Base-by-base conservation (phyloP, 495 filamentous ascomycete genomes). In the Halenospora varia region DNA sequence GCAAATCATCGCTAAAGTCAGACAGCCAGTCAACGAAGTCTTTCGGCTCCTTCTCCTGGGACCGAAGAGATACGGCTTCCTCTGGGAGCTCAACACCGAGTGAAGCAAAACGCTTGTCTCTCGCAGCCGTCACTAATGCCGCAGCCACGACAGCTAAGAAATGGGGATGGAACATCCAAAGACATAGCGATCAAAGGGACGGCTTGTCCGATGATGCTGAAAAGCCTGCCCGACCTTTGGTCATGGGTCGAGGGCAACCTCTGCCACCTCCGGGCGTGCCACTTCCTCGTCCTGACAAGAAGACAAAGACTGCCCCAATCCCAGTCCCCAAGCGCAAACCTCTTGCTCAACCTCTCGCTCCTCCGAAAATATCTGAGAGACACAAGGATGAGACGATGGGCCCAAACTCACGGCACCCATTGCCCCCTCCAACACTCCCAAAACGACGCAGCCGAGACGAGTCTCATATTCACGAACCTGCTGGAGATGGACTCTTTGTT, bases 71-170 rank as follows among this genome's bases (percentile, higher is more conserved):
- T 24, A 42, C 49, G 1, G 57, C 60, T 13, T 64, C 62, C n/a
- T 59, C 59, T 0, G 52, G 42, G 18, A 63, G 58, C 17, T 61
- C 63, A 2, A 41, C 59, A 25, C 20, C 56, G 8, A 35, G 51
- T 15, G 63, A 66, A 41, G 63, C 73, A 10, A 81, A 77, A 60
- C 70, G 73, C 11, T 72, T 71, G 45, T 70, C 77, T 2, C 54
- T 84, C 25, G 75, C 82, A 24, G 82, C 87, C 3, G 77, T 95
- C 35, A 82, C 85, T 0, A 85, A 85, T 45, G 89, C 85, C 2
- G 88, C 90, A 15, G 85, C 87, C 3, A 85, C 82, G 11, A 85
- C 82, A 11, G 89, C 91, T 2, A 92, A 87, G 68, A 90, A 88
- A 70, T 97, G 92, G 92, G 82, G 88, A 17, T 80, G 83, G 75